Conservation (phyloP, 305 asterid genomes). For the Petunia hybrid region DNA sequence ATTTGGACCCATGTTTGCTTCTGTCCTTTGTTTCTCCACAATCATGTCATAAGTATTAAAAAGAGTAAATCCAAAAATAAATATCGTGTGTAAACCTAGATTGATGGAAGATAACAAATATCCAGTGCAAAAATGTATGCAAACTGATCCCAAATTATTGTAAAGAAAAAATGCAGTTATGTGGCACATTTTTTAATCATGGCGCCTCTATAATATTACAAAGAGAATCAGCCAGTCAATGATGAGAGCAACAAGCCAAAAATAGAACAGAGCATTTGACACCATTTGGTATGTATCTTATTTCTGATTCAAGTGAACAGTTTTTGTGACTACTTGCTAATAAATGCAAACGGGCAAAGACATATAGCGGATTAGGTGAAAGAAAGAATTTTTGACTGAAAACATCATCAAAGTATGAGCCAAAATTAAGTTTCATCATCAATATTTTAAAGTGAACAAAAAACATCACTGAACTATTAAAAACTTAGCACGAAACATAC, state of each 20-base stretch:
- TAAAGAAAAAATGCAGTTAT: not conserved
- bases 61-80: not conserved
- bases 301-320: not conserved
- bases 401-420: too few species aligned
- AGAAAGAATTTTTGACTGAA: too few species aligned
- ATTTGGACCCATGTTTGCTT: not conserved
- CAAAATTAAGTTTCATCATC: too few species aligned
- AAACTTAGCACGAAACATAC: too few species aligned
- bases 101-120: too few species aligned
- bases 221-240: not conserved
- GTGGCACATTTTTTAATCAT: not conserved
- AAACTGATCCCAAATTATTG: too few species aligned
- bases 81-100: too few species aligned
- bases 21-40: slow-evolving; percentile 2
- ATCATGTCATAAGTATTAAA: not conserved
- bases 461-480: too few species aligned
- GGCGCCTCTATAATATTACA: not conserved
- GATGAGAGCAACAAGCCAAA: not conserved
- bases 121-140: too few species aligned
- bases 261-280: not conserved
- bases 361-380: not conserved
- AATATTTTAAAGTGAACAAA: too few species aligned
- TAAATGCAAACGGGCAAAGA: not conserved
- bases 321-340: not conserved
- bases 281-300: not conserved